Evolutionary conservation across 2,329 filamentous ascomycete species (phyloP).

Genomic region (Diaporthe australafricana): DNA sequence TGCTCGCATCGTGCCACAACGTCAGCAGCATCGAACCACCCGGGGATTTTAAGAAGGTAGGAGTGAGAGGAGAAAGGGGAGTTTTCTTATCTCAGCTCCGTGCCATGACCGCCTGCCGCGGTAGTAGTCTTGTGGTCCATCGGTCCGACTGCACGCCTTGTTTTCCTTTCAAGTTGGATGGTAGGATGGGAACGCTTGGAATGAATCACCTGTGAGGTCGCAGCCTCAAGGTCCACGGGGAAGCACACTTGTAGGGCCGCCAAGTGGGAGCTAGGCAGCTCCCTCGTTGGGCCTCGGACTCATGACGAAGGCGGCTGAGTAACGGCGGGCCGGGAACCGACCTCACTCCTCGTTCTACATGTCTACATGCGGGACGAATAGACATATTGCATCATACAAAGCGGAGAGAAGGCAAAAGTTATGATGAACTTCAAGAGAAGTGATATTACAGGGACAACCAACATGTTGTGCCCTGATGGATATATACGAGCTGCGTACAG

Average conservation of each 20-base stretch:
- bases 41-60: neutral
- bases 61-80: neutral
- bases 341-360: neutral
- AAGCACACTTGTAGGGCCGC: neutral
- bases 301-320: constrained; percentile 10
- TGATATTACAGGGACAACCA: constrained; percentile 24
- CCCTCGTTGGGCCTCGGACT: neutral
- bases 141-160: neutral
- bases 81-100: neutral
- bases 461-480: constrained; percentile 3
- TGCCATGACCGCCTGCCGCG: neutral
- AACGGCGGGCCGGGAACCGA: neutral
- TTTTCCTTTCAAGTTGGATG: neutral
- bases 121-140: neutral
- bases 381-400: too few relatives aligned
- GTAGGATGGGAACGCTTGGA: neutral
- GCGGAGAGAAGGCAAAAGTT: neutral
- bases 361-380: too few relatives aligned
- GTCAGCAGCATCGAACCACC: constrained; percentile 15
- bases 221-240: neutral
- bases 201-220: neutral
- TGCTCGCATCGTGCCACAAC: neutral
- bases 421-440: constrained; percentile 21
- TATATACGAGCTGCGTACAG: constrained; percentile 29
- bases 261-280: neutral